Evolutionary conservation across 2,329 filamentous ascomycete genomes (phyloP), one percentile per base, ranked within the genome.

Genomic region (Aspergillus felis): DNA sequence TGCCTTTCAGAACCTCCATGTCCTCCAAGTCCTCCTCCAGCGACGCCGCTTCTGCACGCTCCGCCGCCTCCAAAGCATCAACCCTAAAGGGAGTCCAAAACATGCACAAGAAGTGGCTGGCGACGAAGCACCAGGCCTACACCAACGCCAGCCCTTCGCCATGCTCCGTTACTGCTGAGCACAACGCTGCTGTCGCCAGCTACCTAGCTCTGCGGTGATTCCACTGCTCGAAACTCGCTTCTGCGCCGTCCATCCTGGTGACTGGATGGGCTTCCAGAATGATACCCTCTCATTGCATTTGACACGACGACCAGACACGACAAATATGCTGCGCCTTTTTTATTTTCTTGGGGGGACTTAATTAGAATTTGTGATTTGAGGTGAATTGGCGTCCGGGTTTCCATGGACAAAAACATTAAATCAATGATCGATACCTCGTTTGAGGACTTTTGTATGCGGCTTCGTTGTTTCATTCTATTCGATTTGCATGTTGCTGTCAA

Each of bases 121-220:
- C 63, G 1, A 51, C 60, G 10, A 32, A 49, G 29, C 57, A 62
- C 17, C 66, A 63, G 49, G 29, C 53, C 9, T 52, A 52, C 35
- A 57, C 55, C 35, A 25, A 52, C 22, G 24, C 12, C 44, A 25
- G 9, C 24, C 12, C 28, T 57, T 42, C 51, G 20, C 51, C 51
- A 49, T 49, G 3, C 29, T 41, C 53, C 29, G 53, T 46, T 38
- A 2, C 32, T 50, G 59, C 56, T 7, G 3, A 62, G 2, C 65
- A 67, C 42, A 59, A 66, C 4, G 64, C 67, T 17, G 67, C 66
- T 14, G 28, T 68, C 35, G 64, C 64, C 22, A 62, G 22, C 17
- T 67, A 68, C 51, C 47, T 68, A 28, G 57, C 56, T 53, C n/a
- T 63, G 51, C 67, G 67, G 27, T 69, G 57, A 62, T 51, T 25